phyloP scores from a whole-genome alignment of 2,329 filamentous ascomycete genomes.

The Aspergillus tamarii region DNA sequence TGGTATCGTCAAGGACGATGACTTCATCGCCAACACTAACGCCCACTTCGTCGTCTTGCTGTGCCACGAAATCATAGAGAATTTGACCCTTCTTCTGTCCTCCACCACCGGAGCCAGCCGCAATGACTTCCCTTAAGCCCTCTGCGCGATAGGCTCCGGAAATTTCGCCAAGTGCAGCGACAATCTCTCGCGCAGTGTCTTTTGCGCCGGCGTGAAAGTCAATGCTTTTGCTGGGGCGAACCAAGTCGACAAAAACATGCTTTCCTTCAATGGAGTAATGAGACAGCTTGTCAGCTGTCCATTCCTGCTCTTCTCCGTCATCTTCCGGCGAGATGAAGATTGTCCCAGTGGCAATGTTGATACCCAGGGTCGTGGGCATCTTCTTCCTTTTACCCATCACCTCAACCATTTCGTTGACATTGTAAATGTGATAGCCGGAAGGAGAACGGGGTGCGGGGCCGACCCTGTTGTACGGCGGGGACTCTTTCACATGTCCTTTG shows the following conservation, averaged over 20 bases:
- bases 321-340: slow-evolving; percentile 88
- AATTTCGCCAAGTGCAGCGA: slow-evolving; percentile 82
- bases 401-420: slow-evolving; percentile 97
- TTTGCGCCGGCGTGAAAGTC: slow-evolving; percentile 98
- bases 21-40: slow-evolving; percentile 91
- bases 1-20: slow-evolving; percentile 81
- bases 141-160: slow-evolving; percentile 84
- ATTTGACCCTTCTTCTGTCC: slow-evolving; percentile 81
- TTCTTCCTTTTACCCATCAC: slow-evolving; percentile 97
- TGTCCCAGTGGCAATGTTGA: slow-evolving; percentile 83
- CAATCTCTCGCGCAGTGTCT: slow-evolving; percentile 93
- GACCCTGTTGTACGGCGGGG: slow-evolving; percentile 59
- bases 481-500: slow-evolving; percentile 51
- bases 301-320: slow-evolving; percentile 86
- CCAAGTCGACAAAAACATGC: slow-evolving; percentile 92
- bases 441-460: slow-evolving; percentile 61
- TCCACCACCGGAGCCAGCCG: slow-evolving; percentile 67
- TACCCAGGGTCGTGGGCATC: slow-evolving; percentile 95
- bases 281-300: slow-evolving; percentile 93
- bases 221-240: slow-evolving; percentile 88
- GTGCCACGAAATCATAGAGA: slow-evolving; percentile 94
- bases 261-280: slow-evolving; percentile 98
- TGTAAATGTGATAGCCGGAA: slow-evolving; percentile 90
- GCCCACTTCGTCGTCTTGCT: slow-evolving; percentile 94
- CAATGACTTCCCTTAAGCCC: slow-evolving; percentile 78